Evolutionary conservation across 768 basidiomycete species (phyloP).

Genomic region (Butyriboletus loyo): DNA sequence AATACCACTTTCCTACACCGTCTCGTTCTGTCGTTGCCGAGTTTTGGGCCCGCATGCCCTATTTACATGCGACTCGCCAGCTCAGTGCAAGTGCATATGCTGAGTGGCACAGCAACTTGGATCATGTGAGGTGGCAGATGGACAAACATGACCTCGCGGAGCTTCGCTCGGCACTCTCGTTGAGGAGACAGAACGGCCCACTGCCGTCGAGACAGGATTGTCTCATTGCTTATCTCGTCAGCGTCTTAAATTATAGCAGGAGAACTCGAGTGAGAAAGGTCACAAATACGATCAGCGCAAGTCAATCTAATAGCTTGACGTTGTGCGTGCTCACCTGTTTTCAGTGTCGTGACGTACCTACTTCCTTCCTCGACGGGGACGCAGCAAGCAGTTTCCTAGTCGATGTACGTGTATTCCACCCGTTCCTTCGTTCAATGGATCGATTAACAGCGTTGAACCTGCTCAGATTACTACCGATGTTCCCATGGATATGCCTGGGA

Average conservation of each 20-base stretch:
- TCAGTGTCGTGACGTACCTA: slow-evolving; percentile 15
- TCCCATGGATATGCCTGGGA: slow-evolving; percentile 15
- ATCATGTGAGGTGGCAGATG: slow-evolving; percentile 7
- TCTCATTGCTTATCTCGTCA: slow-evolving; percentile 26
- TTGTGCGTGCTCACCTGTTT: background rate
- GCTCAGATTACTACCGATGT: slow-evolving; percentile 5
- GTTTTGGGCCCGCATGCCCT: slow-evolving; percentile 17
- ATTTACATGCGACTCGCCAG: slow-evolving; percentile 13
- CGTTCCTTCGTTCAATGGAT: background rate
- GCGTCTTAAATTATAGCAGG: slow-evolving; percentile 16
- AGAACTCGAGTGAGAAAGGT: slow-evolving; percentile 11
- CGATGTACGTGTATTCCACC: slow-evolving; percentile 10
- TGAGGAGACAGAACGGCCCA: background rate
- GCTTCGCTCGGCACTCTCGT: slow-evolving; percentile 8
- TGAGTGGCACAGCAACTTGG: background rate
- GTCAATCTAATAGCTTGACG: background rate
- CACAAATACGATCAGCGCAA: slow-evolving; percentile 26
- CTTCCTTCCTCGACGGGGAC: slow-evolving; percentile 10
- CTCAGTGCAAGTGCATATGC: slow-evolving; percentile 9
- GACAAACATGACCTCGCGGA: slow-evolving; percentile 1
- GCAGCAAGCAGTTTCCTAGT: slow-evolving; percentile 16
- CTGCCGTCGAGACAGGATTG: slow-evolving; percentile 26
- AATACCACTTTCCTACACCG: slow-evolving; percentile 13
- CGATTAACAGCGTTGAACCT: background rate
- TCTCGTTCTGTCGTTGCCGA: slow-evolving; percentile 5